Evolutionary conservation across 805 yeast species (phyloP).

Genomic region (Kurtzmaniella cleridarum): DNA sequence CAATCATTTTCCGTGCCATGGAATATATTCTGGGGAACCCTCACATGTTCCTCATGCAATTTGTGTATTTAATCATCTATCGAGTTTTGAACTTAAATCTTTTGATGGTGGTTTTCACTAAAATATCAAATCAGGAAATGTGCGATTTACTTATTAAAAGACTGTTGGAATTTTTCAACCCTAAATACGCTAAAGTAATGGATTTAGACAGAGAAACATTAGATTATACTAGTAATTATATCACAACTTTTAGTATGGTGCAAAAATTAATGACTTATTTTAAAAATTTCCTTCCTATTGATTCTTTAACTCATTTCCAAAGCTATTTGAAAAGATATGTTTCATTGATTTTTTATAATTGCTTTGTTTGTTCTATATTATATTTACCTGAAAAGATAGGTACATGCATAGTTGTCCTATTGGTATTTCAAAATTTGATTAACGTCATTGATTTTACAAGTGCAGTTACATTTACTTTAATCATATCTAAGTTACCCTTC

Average conservation of each 20-base stretch:
- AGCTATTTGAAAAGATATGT: background rate
- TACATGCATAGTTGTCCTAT: slow-evolving; percentile 32
- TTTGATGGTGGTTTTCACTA: slow-evolving; percentile 30
- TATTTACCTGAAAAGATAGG: slow-evolving; percentile 38
- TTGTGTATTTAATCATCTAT: slow-evolving; percentile 26
- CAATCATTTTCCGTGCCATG: slow-evolving; percentile 6
- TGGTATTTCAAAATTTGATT: slow-evolving; percentile 40
- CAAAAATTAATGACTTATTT: no score
- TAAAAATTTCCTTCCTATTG: no score
- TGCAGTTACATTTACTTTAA: slow-evolving; percentile 32
- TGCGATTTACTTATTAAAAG: slow-evolving; percentile 37
- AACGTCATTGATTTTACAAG: slow-evolving; percentile 42
- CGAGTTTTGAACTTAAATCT: slow-evolving; percentile 35
- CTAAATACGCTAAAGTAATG: slow-evolving; percentile 6
- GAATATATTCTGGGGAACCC: slow-evolving; percentile 6
- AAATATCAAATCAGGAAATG: slow-evolving; percentile 31
- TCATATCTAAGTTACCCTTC: slow-evolving; percentile 31
- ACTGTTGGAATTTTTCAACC: slow-evolving; percentile 15
- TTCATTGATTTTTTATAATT: slow-evolving; percentile 9
- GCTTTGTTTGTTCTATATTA: slow-evolving; percentile 27
- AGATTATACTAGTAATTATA: background rate
- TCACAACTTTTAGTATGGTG: background rate
- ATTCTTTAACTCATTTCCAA: no score
- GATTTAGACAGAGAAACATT: slow-evolving; percentile 1
- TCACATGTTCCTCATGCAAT: slow-evolving; percentile 9